Evolutionary conservation across 2,329 filamentous ascomycete species (phyloP), one percentile per base, ranked within the genome.

Genomic region (Chrysosporium keratinophilum): DNA sequence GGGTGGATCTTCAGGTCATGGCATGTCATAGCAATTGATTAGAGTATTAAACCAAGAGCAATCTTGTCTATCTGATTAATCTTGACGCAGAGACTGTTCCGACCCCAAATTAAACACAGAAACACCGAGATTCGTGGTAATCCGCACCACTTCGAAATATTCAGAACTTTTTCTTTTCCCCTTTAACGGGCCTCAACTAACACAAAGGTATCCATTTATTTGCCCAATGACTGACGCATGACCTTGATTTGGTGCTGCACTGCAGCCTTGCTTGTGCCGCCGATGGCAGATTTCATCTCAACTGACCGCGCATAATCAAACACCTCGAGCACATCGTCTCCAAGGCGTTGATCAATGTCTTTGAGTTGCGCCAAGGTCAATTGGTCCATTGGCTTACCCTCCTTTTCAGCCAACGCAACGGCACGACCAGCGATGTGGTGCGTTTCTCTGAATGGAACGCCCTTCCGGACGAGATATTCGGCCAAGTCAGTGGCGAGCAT

Each of bases 251-350:
- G 87, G 64, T 79, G 76, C 33, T 83, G 61, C 33, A 89, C 83
- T 20, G 79, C 78, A 11, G 77, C 78, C 71, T 79, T 82, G 73
- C 86, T 89, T 20, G 87, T 93, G 28, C 88, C 87, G 20, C 88
- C 89, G 60, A 82, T 82, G 2, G 87, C 83, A 41, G 81, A 79
- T 64, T 85, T 81, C 74, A 85, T 78, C 76, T 95, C 88, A 5
- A 95, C 87, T 56, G 84, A 87, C 59, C 80, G 80, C 71, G 94
- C 84, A 64, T 93, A 95, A 70, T 94, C 79, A 65, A 95, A 86
- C 23, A 80, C 80, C 46, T 80, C 73, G 45, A 78, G 69, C 40
- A 94, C 80, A 65, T 93, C 87, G 55, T 82, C 76, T 31, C 79
- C 82, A 59, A 94, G 87, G 49, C 85, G 77, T 1, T 69, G 63